Evolutionary conservation across 2,329 filamentous ascomycete genomes (phyloP).

Genomic region (Phaeoacremonium minimum): DNA sequence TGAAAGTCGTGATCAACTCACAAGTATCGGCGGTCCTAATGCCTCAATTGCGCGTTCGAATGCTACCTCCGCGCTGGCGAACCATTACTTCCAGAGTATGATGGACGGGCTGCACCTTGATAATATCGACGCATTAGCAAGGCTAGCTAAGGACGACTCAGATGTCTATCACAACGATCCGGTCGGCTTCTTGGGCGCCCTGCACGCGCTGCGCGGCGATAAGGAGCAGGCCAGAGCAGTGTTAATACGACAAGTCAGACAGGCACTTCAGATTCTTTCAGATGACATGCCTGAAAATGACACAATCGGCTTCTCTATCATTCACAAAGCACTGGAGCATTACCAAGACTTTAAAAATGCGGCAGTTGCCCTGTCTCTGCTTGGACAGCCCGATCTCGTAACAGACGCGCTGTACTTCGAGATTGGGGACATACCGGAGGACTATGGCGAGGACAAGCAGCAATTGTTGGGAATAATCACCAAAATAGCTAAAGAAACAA

Average conservation of each 20-base stretch:
- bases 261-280: slow-evolving; percentile 2
- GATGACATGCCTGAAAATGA: slow-evolving; percentile 12
- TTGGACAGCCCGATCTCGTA: slow-evolving; percentile 4
- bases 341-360: slow-evolving; percentile 4
- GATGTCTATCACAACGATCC: slow-evolving; percentile 3
- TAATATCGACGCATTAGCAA: slow-evolving; percentile 6
- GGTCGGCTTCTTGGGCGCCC: slow-evolving; percentile 8
- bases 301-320: background rate
- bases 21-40: slow-evolving; percentile 11
- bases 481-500: background rate
- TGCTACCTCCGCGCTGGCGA: slow-evolving; percentile 11
- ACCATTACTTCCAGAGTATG: slow-evolving; percentile 16
- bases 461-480: background rate
- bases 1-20: slow-evolving; percentile 11
- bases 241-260: slow-evolving; percentile 5
- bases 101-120: slow-evolving; percentile 6
- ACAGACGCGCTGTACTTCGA: slow-evolving; percentile 1
- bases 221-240: slow-evolving; percentile 8
- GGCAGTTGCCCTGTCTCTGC: slow-evolving; percentile 3
- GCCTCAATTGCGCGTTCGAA: slow-evolving; percentile 3
- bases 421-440: background rate
- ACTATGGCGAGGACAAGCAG: background rate
- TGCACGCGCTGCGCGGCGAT: slow-evolving; percentile 9
- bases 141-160: slow-evolving; percentile 7
- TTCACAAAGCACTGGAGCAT: slow-evolving; percentile 5